Evolutionary conservation across 2,329 filamentous ascomycete genomes (phyloP).

Genomic region (Penicillium fuscoglaucum): DNA sequence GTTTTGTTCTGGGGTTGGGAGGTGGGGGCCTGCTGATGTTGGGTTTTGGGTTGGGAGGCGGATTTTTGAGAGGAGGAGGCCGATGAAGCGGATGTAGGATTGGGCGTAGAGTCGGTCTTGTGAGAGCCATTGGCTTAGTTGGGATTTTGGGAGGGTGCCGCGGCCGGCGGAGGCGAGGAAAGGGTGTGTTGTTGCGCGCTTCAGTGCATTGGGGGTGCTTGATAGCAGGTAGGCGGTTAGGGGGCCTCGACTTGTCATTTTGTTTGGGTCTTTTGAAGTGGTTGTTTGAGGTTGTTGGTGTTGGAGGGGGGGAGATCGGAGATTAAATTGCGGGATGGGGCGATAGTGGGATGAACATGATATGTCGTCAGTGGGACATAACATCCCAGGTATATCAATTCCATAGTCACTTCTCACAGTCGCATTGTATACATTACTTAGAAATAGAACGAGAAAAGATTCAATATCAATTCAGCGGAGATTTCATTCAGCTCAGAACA

Average conservation of each 20-base stretch:
- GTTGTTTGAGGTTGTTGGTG: not conserved
- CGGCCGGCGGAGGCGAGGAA: conserved; percentile 67
- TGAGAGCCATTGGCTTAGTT: conserved; percentile 66
- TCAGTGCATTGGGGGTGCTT: conserved; percentile 50
- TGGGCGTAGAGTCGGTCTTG: conserved; percentile 72
- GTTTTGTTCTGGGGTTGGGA: conserved; percentile 50
- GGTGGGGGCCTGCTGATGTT: conserved; percentile 23
- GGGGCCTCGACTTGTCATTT: conserved; percentile 37
- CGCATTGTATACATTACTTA: not conserved
- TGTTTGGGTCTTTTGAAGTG: conserved; percentile 13
- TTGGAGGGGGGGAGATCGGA: conserved; percentile 4
- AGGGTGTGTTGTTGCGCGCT: conserved; percentile 61
- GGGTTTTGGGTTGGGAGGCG: conserved; percentile 49
- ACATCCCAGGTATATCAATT: not conserved
- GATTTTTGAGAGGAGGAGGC: conserved; percentile 63
- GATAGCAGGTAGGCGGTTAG: conserved; percentile 60
- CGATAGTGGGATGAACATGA: conserved; percentile 11
- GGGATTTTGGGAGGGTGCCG: conserved; percentile 58
- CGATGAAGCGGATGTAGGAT: conserved; percentile 67
- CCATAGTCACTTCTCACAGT: not conserved
- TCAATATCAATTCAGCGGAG: not conserved
- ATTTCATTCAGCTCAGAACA: conserved; percentile 1
- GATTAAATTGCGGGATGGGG: conserved; percentile 11
- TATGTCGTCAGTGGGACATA: conserved; percentile 20
- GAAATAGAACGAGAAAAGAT: not conserved